These are phyloP conservation scores for Rubus parviflorus DNA, from an alignment of 306 rosid species.

Conservation along the genomic window DNA sequence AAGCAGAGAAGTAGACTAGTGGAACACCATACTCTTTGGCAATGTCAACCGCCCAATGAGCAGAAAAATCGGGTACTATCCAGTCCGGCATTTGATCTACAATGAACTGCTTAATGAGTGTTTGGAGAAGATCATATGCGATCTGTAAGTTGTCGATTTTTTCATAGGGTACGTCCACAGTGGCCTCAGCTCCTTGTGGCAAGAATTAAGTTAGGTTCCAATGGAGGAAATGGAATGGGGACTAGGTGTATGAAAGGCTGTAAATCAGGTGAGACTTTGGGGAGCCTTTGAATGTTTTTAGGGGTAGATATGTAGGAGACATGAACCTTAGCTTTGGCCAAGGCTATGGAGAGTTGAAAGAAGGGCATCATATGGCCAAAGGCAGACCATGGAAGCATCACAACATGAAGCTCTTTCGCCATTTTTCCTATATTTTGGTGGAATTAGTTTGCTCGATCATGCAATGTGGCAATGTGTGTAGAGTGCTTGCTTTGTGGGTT, in stretches of 20 bases:
- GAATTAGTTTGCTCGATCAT: no score
- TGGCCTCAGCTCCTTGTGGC: conserved; percentile 26
- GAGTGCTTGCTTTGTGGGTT: no score
- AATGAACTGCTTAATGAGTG: conserved; percentile 13
- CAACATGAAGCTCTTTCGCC: conserved; percentile 16
- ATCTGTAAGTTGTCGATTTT: background rate
- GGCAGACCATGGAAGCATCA: conserved; percentile 32
- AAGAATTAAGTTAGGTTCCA: background rate
- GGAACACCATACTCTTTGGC: background rate
- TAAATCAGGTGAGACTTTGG: conserved; percentile 5
- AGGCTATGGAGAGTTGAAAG: conserved; percentile 19
- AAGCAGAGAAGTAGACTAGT: background rate
- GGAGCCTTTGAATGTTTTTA: conserved; percentile 24
- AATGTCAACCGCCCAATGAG: background rate
- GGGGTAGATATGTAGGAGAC: conserved; percentile 32
- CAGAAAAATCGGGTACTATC: conserved; percentile 4
- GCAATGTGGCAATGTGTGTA: no score
- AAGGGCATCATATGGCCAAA: conserved; percentile 24
- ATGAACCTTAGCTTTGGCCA: conserved; percentile 25
- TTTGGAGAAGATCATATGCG: conserved; percentile 11
- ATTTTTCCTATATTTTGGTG: background rate
- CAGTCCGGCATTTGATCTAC: conserved; percentile 20
- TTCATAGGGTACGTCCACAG: conserved; percentile 18
- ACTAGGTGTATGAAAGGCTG: background rate
- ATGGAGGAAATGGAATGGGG: conserved; percentile 12